Conservation (phyloP, 352 stramenopile genomes). For the Phytophthora niederhauseri region DNA sequence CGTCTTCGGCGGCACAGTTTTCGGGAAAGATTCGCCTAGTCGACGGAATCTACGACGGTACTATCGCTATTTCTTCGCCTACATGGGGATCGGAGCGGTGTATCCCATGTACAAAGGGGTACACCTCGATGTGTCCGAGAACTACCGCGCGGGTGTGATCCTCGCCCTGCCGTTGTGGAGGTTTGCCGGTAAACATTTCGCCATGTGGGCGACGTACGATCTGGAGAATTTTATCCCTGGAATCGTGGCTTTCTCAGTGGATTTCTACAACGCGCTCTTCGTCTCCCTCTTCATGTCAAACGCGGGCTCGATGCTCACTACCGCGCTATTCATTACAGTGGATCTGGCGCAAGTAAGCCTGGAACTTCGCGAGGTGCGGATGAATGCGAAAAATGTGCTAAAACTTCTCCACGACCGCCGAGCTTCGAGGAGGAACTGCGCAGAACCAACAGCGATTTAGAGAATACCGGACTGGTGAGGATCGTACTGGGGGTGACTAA, state of each 20-base stretch:
- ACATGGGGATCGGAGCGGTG: background rate
- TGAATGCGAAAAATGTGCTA: background rate
- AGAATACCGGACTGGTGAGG: background rate
- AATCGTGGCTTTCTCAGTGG: conserved; percentile 9
- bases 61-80: background rate
- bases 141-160: background rate
- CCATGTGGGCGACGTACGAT: background rate
- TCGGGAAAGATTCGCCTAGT: background rate
- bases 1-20: background rate
- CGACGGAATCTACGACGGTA: background rate
- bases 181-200: conserved; percentile 5
- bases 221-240: conserved; percentile 9
- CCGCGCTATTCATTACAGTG: background rate
- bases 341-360: background rate
- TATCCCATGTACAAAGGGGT: background rate
- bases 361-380: background rate
- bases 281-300: conserved; percentile 19
- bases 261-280: conserved; percentile 21
- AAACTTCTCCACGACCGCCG: background rate
- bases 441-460: conserved; percentile 1
- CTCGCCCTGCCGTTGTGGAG: conserved; percentile 1
- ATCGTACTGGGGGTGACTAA: background rate
- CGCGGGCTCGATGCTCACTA: background rate
- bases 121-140: background rate
- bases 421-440: background rate